phyloP scores from a whole-genome alignment of 2,329 filamentous ascomycete species.

The Sporothrix brunneoviolacea region DNA sequence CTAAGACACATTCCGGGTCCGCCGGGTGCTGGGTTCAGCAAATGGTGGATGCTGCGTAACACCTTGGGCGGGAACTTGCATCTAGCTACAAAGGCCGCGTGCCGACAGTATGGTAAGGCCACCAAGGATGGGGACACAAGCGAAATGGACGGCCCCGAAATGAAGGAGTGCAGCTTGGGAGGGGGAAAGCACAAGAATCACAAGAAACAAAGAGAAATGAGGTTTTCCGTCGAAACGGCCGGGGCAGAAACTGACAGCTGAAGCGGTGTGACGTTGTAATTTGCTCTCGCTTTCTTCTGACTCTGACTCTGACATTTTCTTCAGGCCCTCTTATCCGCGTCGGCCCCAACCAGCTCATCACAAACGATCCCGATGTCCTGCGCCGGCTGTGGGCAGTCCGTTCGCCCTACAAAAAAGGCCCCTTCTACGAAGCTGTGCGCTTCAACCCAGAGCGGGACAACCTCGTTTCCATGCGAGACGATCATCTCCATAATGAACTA shows the following conservation, averaged over 20 bases:
- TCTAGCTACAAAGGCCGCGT: constrained; percentile 21
- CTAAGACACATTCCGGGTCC: constrained; percentile 25
- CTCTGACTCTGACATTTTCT: not conserved
- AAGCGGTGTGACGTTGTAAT: not conserved
- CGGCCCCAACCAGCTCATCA: constrained; percentile 24
- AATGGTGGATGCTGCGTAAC: constrained; percentile 26
- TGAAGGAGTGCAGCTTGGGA: too few relatives aligned
- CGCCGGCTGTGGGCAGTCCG: constrained; percentile 28
- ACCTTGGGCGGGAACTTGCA: constrained; percentile 23
- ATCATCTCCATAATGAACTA: constrained; percentile 30
- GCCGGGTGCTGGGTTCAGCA: constrained; percentile 21
- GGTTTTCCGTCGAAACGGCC: too few relatives aligned
- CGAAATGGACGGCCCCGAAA: not conserved
- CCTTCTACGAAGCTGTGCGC: constrained; percentile 32
- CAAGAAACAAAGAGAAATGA: too few relatives aligned
- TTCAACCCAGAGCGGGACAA: constrained; percentile 31
- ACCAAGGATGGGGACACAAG: not conserved
- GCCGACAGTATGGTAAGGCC: constrained; percentile 22
- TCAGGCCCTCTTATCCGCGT: constrained; percentile 23
- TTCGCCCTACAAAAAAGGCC: constrained; percentile 31
- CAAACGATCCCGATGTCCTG: constrained; percentile 23
- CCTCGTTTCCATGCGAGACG: constrained; percentile 30
- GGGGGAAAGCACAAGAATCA: too few relatives aligned
- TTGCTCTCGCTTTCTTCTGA: not conserved
- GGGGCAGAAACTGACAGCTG: not conserved